phyloP scores from a whole-genome alignment of 192 early-diverging fungal species.

The Backusella tuberculispora region DNA sequence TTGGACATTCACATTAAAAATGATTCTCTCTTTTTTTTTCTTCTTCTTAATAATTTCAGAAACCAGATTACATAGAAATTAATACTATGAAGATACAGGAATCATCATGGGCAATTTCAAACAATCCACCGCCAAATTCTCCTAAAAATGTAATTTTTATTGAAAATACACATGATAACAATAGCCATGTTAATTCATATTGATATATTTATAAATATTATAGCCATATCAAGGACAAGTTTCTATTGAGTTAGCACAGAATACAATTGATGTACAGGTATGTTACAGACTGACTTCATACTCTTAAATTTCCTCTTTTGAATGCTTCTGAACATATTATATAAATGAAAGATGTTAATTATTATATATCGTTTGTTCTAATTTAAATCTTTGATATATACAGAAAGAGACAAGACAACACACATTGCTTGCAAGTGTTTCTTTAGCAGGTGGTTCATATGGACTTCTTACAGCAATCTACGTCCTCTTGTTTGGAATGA shows the following conservation, averaged over 20 bases:
- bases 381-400: background rate
- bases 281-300: background rate
- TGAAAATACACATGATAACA: background rate
- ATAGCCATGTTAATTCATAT: too few relatives aligned
- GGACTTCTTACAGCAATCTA: slow-evolving; percentile 18
- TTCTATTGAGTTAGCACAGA: slow-evolving; percentile 13
- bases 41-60: background rate
- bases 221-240: slow-evolving; percentile 8
- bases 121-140: background rate
- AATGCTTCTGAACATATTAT: background rate
- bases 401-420: slow-evolving; percentile 26
- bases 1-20: background rate
- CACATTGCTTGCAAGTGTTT: slow-evolving; percentile 11
- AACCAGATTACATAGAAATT: background rate
- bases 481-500: slow-evolving; percentile 18
- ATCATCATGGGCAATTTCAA: background rate
- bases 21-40: background rate
- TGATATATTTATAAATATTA: background rate
- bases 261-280: slow-evolving; percentile 14
- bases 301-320: background rate
- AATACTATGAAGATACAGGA: background rate
- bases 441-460: slow-evolving; percentile 23
- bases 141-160: background rate
- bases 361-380: background rate
- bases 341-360: background rate